Percentiles rank a stretch among this genome's conserved stretches.
Evolutionary conservation across 2,329 filamentous ascomycete genomes (phyloP).

Genomic region (Phialocephala sp.): DNA sequence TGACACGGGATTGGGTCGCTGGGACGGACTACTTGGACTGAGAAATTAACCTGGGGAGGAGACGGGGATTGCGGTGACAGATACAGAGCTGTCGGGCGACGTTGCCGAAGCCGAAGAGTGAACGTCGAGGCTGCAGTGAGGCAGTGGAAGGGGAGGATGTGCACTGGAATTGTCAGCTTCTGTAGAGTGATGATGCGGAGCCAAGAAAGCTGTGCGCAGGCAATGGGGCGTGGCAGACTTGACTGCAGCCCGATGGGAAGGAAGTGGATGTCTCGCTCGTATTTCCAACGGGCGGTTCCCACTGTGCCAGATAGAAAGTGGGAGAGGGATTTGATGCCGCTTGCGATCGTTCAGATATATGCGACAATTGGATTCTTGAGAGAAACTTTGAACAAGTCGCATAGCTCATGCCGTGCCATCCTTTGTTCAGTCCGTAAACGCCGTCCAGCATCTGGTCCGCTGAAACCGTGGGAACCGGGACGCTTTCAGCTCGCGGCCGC

Average conservation of each 20-base stretch:
- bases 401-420: conserved; percentile 15
- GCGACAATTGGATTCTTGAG: neutral
- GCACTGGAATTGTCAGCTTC: neutral
- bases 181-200: conserved; percentile 2
- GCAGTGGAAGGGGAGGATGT: neutral
- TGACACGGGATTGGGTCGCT: neutral
- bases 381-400: neutral
- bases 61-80: neutral
- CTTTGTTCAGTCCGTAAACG: neutral
- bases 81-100: neutral
- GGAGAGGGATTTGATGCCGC: neutral
- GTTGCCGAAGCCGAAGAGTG: neutral
- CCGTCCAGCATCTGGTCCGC: neutral
- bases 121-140: neutral
- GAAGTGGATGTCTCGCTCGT: neutral
- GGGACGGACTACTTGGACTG: too few species aligned
- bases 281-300: neutral
- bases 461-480: neutral
- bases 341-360: neutral
- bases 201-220: conserved; percentile 5
- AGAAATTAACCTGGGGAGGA: too few species aligned
- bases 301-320: too few species aligned
- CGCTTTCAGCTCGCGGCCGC: neutral
- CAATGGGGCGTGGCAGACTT: neutral
- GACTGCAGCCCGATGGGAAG: too few species aligned